Evolutionary conservation across 2,329 filamentous ascomycete genomes (phyloP), one percentile per base, ranked within the genome.

Genomic region (Podosphaera fusca): DNA sequence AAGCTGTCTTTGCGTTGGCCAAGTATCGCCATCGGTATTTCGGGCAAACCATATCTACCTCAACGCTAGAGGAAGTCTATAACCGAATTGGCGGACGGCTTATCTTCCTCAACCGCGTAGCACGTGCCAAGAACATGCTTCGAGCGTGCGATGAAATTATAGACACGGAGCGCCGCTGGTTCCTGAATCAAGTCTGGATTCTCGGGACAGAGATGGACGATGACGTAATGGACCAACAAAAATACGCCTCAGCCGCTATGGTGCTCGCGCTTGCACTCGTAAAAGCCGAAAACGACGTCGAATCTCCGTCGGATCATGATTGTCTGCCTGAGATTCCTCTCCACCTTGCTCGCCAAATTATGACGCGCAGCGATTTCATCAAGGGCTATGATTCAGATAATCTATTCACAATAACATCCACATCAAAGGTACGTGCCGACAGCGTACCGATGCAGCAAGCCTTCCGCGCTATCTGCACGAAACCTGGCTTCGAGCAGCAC

Each of bases 181-280:
- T 88, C 63, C 69, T 88, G 29, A 88, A 87, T 69, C 81, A 84
- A 66, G 87, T 84, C 67, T 84, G 84, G 73, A 85, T 88, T 56
- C 74, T 89, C 1, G 85, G 85, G 21, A 73, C 71, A 59, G 81
- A 82, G 61, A 88, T 84, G 83, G 92, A 96, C 63, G 92, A 96
- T 69, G 92, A 98, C 67, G 92, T 95, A 63, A 96, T 96, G 83
- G 87, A 95, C 66, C 86, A 95, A 69, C 88, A 96, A 67, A 95
- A 96, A 69, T 95, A 87, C 74, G 87, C 89, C 51, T 86, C 88
- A 10, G 89, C 87, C 10, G 88, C 92, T 42, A 95, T 96, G 85
- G 85, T 94, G 30, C 77, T 98, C 2, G 92, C 90, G 29, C 84
- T 85, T 63, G 88, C 88, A 1, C 79, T 98, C 5, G 87, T 96